Base-by-base conservation (phyloP, 1,284 basidiomycete genomes). In the Pseudozyma pruni region DNA sequence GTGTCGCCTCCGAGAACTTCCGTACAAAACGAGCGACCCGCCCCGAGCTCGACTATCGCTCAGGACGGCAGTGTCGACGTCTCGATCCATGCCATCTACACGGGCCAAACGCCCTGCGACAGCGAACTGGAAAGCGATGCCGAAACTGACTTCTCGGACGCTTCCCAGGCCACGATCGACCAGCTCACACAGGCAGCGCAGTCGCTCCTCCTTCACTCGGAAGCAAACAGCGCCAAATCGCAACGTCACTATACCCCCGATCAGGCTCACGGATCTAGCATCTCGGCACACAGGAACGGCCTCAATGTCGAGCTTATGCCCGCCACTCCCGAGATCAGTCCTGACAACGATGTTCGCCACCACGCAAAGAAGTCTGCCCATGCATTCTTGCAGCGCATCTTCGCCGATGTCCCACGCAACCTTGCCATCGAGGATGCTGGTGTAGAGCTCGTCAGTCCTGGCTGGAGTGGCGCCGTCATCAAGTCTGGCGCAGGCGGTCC, bases 401-500 rank as follows among this genome's bases (percentile, higher is more conserved):
- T 77, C 48, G 50, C 46, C 17, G 49, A 67, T 31, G 73, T 73
- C 14, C 51, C 60, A 16, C 34, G 27, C 19, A 32, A 55, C 22
- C 52, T 59, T 11, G 38, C 51, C 4, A 55, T 73, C 22, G 72
- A 77, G 40, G 77, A 79, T 44, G 75, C 75, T 6, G 75, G 74
- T 32, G 52, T 79, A 5, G 75, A 78, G 52, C 70, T 79, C 14
- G 51, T 75, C 41, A 76, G 77, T 23, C 63, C 62, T 20, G 74
- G 74, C 10, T 79, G 77, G 77, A 62, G 60, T 29, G 77, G 77
- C 31, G 77, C 77, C 0, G 74, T 79, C 16, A 62, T 75, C 64
- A 72, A 64, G 41, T 54, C 59, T 29, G 47, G 62, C 11, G 20
- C 58, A 1, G 34, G 27, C 9, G 23, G 39, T n/a, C 29, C 37